A percentile compares a stretch with the other conserved stretches of the same genome.
Conservation (phyloP, 345 rosid species). For the Raphanus sativus region DNA sequence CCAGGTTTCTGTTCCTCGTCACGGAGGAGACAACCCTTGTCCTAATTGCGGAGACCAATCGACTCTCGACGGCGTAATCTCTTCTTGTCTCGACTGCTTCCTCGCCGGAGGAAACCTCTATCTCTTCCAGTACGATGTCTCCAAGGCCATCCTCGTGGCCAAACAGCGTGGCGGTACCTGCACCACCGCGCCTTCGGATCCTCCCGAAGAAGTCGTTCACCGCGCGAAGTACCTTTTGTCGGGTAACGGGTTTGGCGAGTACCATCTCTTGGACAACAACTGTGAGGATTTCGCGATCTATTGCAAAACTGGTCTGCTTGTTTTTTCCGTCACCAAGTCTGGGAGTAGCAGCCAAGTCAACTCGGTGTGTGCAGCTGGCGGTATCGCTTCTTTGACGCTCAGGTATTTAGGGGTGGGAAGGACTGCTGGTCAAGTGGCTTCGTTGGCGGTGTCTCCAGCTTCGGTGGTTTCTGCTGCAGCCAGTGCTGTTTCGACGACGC, state of each 20-base stretch:
- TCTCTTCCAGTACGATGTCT: not conserved
- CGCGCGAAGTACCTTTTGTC: constrained; percentile 59
- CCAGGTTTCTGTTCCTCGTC: constrained; percentile 49
- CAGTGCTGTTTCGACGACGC: constrained; percentile 41
- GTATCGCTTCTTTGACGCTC: constrained; percentile 30
- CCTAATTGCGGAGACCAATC: constrained; percentile 54
- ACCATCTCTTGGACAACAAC: constrained; percentile 65
- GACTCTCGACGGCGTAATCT: constrained; percentile 52
- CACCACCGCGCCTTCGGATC: constrained; percentile 64
- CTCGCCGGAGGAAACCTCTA: not conserved
- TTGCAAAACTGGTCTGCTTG: constrained; percentile 72
- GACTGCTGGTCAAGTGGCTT: constrained; percentile 29
- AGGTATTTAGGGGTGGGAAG: constrained; percentile 20
- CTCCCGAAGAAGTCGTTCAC: constrained; percentile 53
- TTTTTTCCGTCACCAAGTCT: constrained; percentile 45
- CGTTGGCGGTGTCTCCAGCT: not conserved
- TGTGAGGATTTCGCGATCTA: constrained; percentile 85
- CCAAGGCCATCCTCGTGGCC: constrained; percentile 44
- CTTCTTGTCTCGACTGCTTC: not conserved
- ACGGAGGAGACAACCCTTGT: constrained; percentile 43
- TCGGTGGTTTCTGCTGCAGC: constrained; percentile 7
- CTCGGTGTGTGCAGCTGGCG: constrained; percentile 45
- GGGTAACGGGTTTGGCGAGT: constrained; percentile 66
- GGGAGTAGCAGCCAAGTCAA: constrained; percentile 77
- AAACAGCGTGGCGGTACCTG: constrained; percentile 77